Evolutionary conservation across 2,329 filamentous ascomycete species (phyloP).

Genomic region (Fusarium illudens): DNA sequence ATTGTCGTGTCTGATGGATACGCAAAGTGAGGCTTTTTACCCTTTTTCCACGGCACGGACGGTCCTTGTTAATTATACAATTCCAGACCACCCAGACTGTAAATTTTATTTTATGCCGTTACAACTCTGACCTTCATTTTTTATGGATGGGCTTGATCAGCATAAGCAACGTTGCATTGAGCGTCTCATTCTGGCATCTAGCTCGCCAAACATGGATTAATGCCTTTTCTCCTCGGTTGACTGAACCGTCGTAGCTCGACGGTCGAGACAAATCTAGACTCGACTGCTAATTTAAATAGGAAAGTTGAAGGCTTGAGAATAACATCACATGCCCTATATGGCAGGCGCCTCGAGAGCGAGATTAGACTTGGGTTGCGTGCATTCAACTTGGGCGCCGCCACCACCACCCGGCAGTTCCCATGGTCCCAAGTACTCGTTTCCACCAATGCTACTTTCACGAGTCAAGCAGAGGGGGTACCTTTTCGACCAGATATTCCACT

Average conservation of each 20-base stretch:
- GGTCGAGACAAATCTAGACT: neutral
- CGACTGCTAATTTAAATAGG: neutral
- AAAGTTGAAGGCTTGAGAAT: neutral
- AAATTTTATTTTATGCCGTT: neutral
- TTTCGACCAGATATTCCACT: constrained; percentile 59
- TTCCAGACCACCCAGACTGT: neutral
- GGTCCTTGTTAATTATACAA: neutral
- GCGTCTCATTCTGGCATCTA: neutral
- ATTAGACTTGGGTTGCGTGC: neutral
- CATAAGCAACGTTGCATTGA: neutral
- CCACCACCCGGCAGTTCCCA: neutral
- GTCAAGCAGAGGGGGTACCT: constrained; percentile 44
- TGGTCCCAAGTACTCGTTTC: neutral
- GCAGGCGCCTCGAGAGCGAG: neutral
- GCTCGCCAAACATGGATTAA: neutral
- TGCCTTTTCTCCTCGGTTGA: neutral
- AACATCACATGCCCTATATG: neutral
- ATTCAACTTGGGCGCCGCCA: neutral
- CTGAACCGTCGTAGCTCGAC: neutral
- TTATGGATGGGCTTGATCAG: neutral
- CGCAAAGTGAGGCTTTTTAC: neutral
- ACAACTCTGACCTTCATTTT: neutral
- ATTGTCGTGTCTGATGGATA: neutral
- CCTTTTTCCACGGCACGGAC: neutral
- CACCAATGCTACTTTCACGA: neutral